Evolutionary conservation across 2,329 filamentous ascomycete genomes (phyloP).

Genomic region (Colletotrichum sidae): DNA sequence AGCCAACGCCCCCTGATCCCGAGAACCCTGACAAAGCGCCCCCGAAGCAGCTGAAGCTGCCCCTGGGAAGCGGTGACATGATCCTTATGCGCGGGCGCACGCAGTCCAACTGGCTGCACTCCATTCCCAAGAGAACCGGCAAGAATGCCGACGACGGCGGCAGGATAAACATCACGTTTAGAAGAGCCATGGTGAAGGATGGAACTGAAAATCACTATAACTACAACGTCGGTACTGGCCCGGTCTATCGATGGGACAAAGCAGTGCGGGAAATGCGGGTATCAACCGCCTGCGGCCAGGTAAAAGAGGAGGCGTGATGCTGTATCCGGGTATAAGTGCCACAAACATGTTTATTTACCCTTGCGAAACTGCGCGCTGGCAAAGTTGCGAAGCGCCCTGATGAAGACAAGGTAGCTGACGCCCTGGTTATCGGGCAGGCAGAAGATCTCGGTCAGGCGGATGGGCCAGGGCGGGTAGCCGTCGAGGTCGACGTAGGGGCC

Average conservation of each 20-base stretch:
- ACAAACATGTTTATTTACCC: conserved; percentile 64
- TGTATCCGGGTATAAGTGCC: conserved; percentile 31
- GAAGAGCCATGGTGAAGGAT: conserved; percentile 75
- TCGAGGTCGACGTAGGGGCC: conserved; percentile 84
- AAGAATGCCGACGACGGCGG: conserved; percentile 72
- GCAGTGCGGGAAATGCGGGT: conserved; percentile 60
- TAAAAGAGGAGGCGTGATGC: conserved; percentile 18
- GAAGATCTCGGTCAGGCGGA: conserved; percentile 94
- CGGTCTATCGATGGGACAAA: conserved; percentile 76
- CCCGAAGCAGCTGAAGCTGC: conserved; percentile 59
- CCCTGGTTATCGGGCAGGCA: conserved; percentile 79
- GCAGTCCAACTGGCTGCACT: conserved; percentile 83
- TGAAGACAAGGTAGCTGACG: conserved; percentile 94
- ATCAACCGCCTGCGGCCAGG: conserved; percentile 43
- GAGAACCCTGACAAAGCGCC: conserved; percentile 17
- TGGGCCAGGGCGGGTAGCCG: conserved; percentile 96
- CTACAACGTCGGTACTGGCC: conserved; percentile 81
- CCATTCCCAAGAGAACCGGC: conserved; percentile 79
- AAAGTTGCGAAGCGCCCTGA: conserved; percentile 85
- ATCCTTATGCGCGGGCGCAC: conserved; percentile 80
- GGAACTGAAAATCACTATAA: conserved; percentile 87
- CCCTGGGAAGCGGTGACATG: conserved; percentile 79
- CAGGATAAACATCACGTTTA: conserved; percentile 82
- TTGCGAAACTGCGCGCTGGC: conserved; percentile 90
- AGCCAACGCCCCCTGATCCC: conserved; percentile 60